A percentile compares a stretch with the other conserved stretches of the same genome.
Conservation (phyloP, 2,329 filamentous ascomycete genomes). For the Zymoseptoria brevis region DNA sequence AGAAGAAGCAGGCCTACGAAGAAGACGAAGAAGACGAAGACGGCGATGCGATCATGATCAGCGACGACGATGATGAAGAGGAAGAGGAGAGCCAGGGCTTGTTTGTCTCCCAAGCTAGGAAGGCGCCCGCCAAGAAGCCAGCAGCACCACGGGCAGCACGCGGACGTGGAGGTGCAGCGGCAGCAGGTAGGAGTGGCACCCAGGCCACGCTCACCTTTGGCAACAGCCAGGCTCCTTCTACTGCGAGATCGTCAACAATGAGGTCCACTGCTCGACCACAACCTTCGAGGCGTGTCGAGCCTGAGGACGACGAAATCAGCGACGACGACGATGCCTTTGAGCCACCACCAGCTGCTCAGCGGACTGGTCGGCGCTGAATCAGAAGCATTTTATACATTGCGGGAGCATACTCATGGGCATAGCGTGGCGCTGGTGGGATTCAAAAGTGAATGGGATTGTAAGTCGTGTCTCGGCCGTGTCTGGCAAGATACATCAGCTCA, state of each 20-base stretch:
- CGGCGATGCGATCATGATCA: slow-evolving; percentile 35
- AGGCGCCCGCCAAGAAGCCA: slow-evolving; percentile 18
- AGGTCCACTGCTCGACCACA: slow-evolving; percentile 8
- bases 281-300: slow-evolving; percentile 29
- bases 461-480: not conserved
- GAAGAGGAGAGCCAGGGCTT: slow-evolving; percentile 41
- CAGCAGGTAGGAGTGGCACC: slow-evolving; percentile 7
- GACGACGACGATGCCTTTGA: slow-evolving; percentile 35
- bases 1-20: slow-evolving; percentile 35
- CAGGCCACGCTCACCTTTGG: slow-evolving; percentile 17
- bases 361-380: slow-evolving; percentile 13
- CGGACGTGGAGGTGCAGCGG: slow-evolving; percentile 10
- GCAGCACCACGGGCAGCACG: slow-evolving; percentile 11
- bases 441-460: not conserved
- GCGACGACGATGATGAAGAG: slow-evolving; percentile 34
- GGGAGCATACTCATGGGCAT: not conserved
- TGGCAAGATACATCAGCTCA: not conserved
- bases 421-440: slow-evolving; percentile 5
- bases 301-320: slow-evolving; percentile 32
- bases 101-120: slow-evolving; percentile 32
- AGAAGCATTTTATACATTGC: not conserved
- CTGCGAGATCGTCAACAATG: slow-evolving; percentile 7
- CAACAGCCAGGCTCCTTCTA: slow-evolving; percentile 11
- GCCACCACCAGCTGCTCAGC: slow-evolving; percentile 22
- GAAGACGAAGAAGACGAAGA: slow-evolving; percentile 39